Percentiles rank a stretch among this genome's conserved stretches.
Evolutionary conservation across 164 flowering plant genomes (phyloP).

Genomic region (Nymphaea thermarum): DNA sequence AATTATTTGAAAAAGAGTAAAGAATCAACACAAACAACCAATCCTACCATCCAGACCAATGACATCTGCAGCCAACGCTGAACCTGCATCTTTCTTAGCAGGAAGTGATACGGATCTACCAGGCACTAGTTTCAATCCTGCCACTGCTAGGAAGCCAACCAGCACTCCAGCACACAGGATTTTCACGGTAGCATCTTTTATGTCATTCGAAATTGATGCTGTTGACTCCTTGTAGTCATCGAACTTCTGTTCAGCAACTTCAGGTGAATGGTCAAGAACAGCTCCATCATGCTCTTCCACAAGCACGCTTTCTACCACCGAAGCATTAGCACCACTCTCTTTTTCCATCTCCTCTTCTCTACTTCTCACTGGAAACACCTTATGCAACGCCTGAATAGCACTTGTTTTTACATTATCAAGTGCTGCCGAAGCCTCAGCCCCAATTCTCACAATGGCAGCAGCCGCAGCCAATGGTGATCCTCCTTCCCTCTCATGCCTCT

Average conservation of each 20-base stretch:
- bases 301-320: slow-evolving; percentile 18
- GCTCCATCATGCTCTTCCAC: slow-evolving; percentile 14
- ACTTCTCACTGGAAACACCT: slow-evolving; percentile 59
- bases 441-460: slow-evolving; percentile 87
- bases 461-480: slow-evolving; percentile 97
- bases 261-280: slow-evolving; percentile 19
- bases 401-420: slow-evolving; percentile 71
- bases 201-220: slow-evolving; percentile 38
- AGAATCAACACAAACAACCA: slow-evolving; percentile 1
- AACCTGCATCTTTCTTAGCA: slow-evolving; percentile 28
- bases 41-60: slow-evolving; percentile 48
- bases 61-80: slow-evolving; percentile 55
- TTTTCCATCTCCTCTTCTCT: slow-evolving; percentile 27
- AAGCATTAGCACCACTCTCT: slow-evolving; percentile 14
- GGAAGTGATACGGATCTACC: slow-evolving; percentile 18
- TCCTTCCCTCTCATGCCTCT: slow-evolving; percentile 67
- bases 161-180: slow-evolving; percentile 66
- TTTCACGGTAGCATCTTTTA: slow-evolving; percentile 74
- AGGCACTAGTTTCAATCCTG: slow-evolving; percentile 49
- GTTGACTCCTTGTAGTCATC: slow-evolving; percentile 16
- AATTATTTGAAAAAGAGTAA: background rate
- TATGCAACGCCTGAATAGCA: slow-evolving; percentile 71
- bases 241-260: slow-evolving; percentile 14
- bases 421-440: slow-evolving; percentile 87
- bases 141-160: slow-evolving; percentile 54